Evolutionary conservation across 2,329 filamentous ascomycete genomes (phyloP), one percentile per base, ranked within the genome.

Genomic region (Mollisia scopiformis): DNA sequence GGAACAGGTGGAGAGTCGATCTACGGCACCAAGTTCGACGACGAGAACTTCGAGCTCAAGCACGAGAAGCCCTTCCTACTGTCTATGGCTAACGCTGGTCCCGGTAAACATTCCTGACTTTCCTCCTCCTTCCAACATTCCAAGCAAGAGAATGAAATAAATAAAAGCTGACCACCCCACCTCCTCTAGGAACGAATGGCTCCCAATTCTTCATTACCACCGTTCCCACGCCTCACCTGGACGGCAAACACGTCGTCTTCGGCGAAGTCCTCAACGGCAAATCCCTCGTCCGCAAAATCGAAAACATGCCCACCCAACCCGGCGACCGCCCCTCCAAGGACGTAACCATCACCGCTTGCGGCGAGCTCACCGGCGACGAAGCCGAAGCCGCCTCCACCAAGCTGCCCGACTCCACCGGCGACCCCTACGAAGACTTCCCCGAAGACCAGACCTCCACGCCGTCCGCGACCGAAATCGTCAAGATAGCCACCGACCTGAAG

Each of bases 151-250:
- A n/a, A n/a, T n/a, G n/a, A n/a, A n/a, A n/a, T n/a, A n/a, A n/a
- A n/a, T n/a, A n/a, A 21, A 27, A 47, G 25, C 51, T 51, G n/a
- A 57, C 19, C 25, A n/a, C 41, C 13, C 13, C 8, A n/a, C 27
- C 16, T 14, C n/a, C 6, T 3, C 23, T 30, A 91, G 89, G 89
- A 71, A 97, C 95, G 76, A 99, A 99, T 75, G 95, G 95, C 73
- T 96, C 91, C 54, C 95, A 99, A 74, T 99, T 99, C 85, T 99
- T 99, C 84, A 82, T 98, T 71, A 99, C 95, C 52, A 98, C 95
- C 16, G 92, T 97, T 30, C 84, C 88, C n/a, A 98, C 95, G 14
- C 93, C 93, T 51, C 95, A 98, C 76, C 86, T 98, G 39, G 93
- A 99, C 76, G 87, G 87, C 75, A 99, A 99, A 83, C 94, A 99